Evolutionary conservation across 805 yeast genomes (phyloP).

Genomic region (Metschnikowia peoriensis): DNA sequence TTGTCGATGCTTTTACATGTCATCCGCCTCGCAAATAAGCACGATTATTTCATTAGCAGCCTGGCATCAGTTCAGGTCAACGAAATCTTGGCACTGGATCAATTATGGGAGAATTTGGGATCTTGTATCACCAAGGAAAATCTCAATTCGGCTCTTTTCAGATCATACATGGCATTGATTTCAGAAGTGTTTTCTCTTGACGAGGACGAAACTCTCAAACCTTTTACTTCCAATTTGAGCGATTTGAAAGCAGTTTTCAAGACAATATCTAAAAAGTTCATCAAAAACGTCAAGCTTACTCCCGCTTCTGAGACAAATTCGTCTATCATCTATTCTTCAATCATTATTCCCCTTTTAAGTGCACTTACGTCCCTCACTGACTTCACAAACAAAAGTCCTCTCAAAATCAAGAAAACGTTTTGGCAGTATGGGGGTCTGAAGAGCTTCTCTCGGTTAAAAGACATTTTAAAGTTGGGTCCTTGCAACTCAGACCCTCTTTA

Average conservation of each 20-base stretch:
- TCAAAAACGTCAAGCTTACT: slow-evolving; percentile 41
- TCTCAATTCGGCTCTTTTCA: slow-evolving; percentile 32
- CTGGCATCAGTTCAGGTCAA: slow-evolving; percentile 18
- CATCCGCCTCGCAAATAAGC: slow-evolving; percentile 21
- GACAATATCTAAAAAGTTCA: slow-evolving; percentile 41
- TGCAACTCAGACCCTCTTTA: slow-evolving; percentile 52
- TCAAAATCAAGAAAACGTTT: slow-evolving; percentile 44
- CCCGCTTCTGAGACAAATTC: slow-evolving; percentile 22
- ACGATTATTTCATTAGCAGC: slow-evolving; percentile 11
- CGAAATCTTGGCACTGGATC: slow-evolving; percentile 26
- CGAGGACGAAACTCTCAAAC: slow-evolving; percentile 14
- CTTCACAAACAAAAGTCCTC: slow-evolving; percentile 13
- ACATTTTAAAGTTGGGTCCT: slow-evolving; percentile 52
- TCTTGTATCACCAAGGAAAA: slow-evolving; percentile 23
- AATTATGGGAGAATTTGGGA: slow-evolving; percentile 34
- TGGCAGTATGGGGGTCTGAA: slow-evolving; percentile 52
- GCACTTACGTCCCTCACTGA: slow-evolving; percentile 33
- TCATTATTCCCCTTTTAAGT: slow-evolving; percentile 49
- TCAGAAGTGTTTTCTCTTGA: slow-evolving; percentile 11
- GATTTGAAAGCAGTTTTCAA: slow-evolving; percentile 34
- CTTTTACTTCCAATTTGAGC: slow-evolving; percentile 15
- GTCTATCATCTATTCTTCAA: slow-evolving; percentile 40
- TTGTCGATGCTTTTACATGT: slow-evolving; percentile 46
- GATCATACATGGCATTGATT: slow-evolving; percentile 15
- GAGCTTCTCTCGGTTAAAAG: slow-evolving; percentile 39